Base-by-base conservation (phyloP, 1,284 basidiomycete genomes). In the Neolentinus lepideus region DNA sequence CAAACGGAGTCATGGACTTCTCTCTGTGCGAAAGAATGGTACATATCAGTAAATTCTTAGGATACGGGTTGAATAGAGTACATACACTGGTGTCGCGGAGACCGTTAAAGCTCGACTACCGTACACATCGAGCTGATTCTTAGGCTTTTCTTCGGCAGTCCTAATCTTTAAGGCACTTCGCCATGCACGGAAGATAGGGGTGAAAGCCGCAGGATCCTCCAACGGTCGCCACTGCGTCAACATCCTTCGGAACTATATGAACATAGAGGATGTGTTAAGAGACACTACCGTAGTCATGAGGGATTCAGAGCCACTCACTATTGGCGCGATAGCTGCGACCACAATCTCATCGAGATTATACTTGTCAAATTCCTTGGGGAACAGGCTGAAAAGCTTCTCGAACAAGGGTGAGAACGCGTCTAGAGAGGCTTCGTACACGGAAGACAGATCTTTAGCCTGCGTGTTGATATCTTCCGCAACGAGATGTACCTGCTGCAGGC, bases 1-100 rank as follows among this genome's bases (percentile, higher is more conserved):
- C 96, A 69, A 92, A 99, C 0, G 97, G 88, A 3, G 94, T 94
- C 97, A 99, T 99, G 0, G 76, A 76, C 59, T 74, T 75, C 58
- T 84, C 80, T 50, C 80, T 80, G 59, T n/a, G 6, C 8, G 38
- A 4, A n/a, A 43, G 16, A 43, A 43, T 8, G 33, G 33, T 46
- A 58, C 50, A 46, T 22, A 33, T 53, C 50, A 58, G 8, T 47
- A 56, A 50, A 54, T 19, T 54, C 35, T 11, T 12, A 11, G 14
- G 16, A 29, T 33, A 21, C 22, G 51, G 24, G 46, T 54, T 51
- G 50, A 43, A n/a, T 35, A 16, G 19, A 48, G 16, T n/a, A 66
- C 75, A 56, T 63, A 79, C 77, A 72, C 66, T 56, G 72, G 66
- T 22, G 69, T 60, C 0, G 71, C 60, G 8, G 68, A 54, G 8